Conservation (phyloP, 2,329 filamentous ascomycete species). For the Verticillium nonalfalfae region DNA sequence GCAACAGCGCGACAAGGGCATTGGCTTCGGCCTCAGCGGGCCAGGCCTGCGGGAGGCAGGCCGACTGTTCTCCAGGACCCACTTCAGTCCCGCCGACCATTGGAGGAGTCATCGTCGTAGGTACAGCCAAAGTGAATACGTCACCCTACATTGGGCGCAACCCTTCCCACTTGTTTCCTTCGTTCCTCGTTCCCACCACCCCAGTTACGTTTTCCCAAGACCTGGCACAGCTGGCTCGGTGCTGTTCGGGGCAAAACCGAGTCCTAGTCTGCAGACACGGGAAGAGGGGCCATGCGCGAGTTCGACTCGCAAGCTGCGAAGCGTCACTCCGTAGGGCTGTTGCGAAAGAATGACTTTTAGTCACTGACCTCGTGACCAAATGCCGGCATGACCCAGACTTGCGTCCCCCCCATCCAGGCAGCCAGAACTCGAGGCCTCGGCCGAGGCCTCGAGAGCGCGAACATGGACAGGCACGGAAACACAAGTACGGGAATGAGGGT, state of each 20-base stretch:
- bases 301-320: neutral
- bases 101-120: neutral
- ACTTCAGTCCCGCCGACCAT: neutral
- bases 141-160: neutral
- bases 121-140: neutral
- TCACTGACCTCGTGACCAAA: neutral
- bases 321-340: neutral
- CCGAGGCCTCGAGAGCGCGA: neutral
- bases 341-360: neutral
- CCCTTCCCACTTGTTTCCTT: neutral
- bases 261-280: neutral
- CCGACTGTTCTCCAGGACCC: neutral
- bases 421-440: neutral
- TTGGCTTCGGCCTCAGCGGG: neutral
- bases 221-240: neutral
- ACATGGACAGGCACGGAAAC: neutral
- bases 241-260: neutral
- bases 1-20: neutral
- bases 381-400: neutral
- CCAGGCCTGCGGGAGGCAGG: neutral
- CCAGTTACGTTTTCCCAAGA: neutral
- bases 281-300: neutral
- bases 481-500: neutral
- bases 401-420: neutral
- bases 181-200: neutral